A percentile compares a stretch with the other conserved stretches of the same genome.
phyloP scores from a whole-genome alignment of 2,329 filamentous ascomycete species.

The Aspergillus vadensis region DNA sequence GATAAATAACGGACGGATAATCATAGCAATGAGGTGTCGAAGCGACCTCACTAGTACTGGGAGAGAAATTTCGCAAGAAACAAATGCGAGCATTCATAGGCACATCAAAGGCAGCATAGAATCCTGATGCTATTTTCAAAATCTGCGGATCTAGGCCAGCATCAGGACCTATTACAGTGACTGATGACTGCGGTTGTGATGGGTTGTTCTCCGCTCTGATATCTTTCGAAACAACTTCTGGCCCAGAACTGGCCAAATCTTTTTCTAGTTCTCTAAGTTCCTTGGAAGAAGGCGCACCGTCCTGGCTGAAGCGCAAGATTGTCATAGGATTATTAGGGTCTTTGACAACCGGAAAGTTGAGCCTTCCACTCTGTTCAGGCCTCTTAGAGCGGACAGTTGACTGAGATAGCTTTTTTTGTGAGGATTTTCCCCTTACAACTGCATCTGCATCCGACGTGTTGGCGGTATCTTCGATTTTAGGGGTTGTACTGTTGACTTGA shows the following conservation, averaged over 20 bases:
- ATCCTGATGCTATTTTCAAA: conserved; percentile 20
- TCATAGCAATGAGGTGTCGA: conserved; percentile 59
- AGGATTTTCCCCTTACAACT: conserved; percentile 15
- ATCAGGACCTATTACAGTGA: conserved; percentile 15
- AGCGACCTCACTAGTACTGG: conserved; percentile 49
- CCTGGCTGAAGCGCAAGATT: conserved; percentile 66
- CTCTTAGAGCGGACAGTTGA: conserved; percentile 31
- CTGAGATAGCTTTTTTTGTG: conserved; percentile 29
- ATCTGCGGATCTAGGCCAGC: conserved; percentile 21
- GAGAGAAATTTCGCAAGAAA: conserved; percentile 31
- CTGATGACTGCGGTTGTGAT: conserved; percentile 25
- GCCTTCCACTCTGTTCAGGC: conserved; percentile 44
- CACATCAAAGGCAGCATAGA: conserved; percentile 36
- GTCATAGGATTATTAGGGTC: conserved; percentile 68
- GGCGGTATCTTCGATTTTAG: conserved; percentile 5
- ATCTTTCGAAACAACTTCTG: conserved; percentile 8
- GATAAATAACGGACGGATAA: conserved; percentile 72
- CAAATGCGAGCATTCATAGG: conserved; percentile 22
- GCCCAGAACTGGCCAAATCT: conserved; percentile 13
- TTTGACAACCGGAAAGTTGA: conserved; percentile 76
- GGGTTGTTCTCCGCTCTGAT: conserved; percentile 13
- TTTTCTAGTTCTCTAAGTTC: conserved; percentile 32
- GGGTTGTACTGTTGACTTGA: neutral
- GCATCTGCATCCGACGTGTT: conserved; percentile 11
- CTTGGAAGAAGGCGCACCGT: conserved; percentile 55